Evolutionary conservation across 495 filamentous ascomycete genomes (phyloP).

Genomic region (Hypoxylon cercidicola): DNA sequence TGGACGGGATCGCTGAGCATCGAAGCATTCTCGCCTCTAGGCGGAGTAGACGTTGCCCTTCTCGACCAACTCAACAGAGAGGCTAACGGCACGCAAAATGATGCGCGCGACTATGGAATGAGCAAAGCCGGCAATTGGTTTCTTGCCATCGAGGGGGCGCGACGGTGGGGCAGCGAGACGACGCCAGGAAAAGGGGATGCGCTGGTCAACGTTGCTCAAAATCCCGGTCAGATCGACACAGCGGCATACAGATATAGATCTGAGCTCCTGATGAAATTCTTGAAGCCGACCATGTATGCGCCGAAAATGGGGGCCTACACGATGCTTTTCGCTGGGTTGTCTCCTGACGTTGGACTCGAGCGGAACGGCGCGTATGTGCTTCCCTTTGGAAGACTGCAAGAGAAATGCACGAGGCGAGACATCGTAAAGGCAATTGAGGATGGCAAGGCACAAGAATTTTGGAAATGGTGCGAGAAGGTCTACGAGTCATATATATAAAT

Average conservation of each 20-base stretch:
- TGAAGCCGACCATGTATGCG: slow-evolving; percentile 36
- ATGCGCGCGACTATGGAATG: slow-evolving; percentile 40
- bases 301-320: slow-evolving; percentile 54
- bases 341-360: slow-evolving; percentile 44
- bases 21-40: neutral
- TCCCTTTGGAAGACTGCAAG: slow-evolving; percentile 9
- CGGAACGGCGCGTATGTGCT: slow-evolving; percentile 9
- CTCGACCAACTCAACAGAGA: neutral
- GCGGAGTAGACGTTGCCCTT: neutral
- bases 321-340: slow-evolving; percentile 53
- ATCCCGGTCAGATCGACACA: slow-evolving; percentile 50
- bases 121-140: slow-evolving; percentile 50
- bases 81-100: neutral
- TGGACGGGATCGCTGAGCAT: slow-evolving; percentile 24
- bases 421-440: neutral
- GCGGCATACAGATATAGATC: slow-evolving; percentile 9
- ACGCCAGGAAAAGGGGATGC: slow-evolving; percentile 2
- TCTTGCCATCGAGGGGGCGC: slow-evolving; percentile 38
- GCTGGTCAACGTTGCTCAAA: slow-evolving; percentile 50
- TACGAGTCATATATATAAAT: neutral
- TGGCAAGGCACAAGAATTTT: neutral
- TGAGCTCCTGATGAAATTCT: slow-evolving; percentile 24
- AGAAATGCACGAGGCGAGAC: neutral
- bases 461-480: slow-evolving; percentile 4
- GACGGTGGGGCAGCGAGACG: slow-evolving; percentile 22